These are phyloP conservation scores for Paramecium biaurelia DNA, from an alignment of 73 alveolate genomes.

Conservation along the genomic window DNA sequence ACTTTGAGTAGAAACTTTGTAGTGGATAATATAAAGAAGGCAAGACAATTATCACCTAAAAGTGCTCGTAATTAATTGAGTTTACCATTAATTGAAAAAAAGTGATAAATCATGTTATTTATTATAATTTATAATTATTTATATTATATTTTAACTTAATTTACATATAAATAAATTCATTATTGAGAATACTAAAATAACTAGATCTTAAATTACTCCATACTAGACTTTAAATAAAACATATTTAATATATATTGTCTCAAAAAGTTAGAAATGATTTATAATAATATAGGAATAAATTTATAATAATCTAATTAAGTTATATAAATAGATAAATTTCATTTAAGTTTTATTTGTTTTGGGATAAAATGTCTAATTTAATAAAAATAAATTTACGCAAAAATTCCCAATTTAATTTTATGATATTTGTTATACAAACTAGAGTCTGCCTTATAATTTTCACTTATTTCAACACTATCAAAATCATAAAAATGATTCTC, in stretches of 20 bases:
- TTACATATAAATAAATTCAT: background rate
- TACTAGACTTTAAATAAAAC: background rate
- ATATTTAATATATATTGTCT: too few relatives aligned
- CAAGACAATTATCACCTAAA: conserved; percentile 31
- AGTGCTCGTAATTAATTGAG: background rate
- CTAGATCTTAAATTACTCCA: background rate
- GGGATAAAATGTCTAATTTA: background rate
- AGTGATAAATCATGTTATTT: background rate
- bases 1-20: conserved; percentile 4
- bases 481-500: background rate
- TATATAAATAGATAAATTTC: background rate
- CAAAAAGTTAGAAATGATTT: too few relatives aligned
- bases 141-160: background rate
- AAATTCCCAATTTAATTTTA: background rate
- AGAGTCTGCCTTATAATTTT: background rate
- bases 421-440: background rate
- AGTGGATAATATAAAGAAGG: conserved; percentile 24
- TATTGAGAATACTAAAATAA: background rate
- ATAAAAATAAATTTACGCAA: background rate
- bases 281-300: background rate
- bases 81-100: conserved; percentile 19
- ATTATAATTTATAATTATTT: background rate
- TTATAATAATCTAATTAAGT: background rate
- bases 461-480: conserved; percentile 8
- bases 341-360: background rate